Evolutionary conservation across 768 basidiomycete species (phyloP), one percentile per base, ranked within the genome.

Genomic region (Podaxis pistillaris): DNA sequence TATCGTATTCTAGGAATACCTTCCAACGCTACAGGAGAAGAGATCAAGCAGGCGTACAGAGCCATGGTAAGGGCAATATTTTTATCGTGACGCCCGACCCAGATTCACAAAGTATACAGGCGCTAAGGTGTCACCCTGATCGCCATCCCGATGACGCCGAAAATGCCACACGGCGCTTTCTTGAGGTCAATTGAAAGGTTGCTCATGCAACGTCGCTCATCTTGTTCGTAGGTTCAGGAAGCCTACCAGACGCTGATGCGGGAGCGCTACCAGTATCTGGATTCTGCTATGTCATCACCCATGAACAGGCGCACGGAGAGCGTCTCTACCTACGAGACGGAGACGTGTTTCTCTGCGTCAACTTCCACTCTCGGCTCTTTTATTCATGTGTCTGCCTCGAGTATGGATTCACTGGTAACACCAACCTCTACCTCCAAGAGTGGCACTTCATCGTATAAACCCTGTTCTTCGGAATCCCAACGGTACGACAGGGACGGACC

Each of bases 61-160:
- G 82, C 78, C 71, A 76, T 84, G 75, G 87, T 87, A 75, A 65
- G 61, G 65, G 64, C 66, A 62, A 53, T 63, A 51, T 66, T 65
- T 68, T 61, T 46, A 46, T 66, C 59, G 76, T 70, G 30, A 46
- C 63, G 65, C 57, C 38, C 58, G 65, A 63, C 61, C 63, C 61
- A 59, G 66, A 63, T 63, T 72, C 58, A 64, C 67, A 56, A 60
- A 50, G 57, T 64, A 62, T 51, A 63, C 66, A 73, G 87, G 86
- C 85, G 66, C 74, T 88, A 60, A 80, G 79, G 68, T 89, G 87
- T 86, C 86, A 89, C 66, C 86, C 87, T 65, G 86, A 88, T 73
- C 86, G 85, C 63, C 84, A 86, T 72, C 79, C 83, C 68, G 67
- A 77, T 28, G 78, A 81, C 63, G 84, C 81, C 68, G 82, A 86